Conservation (phyloP, 352 stramenopile genomes). For the Globisporangium apiculatum region DNA sequence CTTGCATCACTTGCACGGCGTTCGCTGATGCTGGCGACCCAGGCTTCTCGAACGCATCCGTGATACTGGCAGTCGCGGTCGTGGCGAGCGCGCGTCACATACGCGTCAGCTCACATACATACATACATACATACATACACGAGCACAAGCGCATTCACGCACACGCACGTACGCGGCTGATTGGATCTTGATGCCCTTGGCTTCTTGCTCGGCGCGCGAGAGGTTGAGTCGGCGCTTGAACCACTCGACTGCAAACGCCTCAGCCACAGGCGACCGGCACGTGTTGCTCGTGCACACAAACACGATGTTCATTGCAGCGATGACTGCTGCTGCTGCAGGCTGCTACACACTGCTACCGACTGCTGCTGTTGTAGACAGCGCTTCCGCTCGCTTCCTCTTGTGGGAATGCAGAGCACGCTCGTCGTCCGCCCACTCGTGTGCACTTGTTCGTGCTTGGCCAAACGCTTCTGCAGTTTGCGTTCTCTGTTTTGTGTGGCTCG, state of each 20-base stretch:
- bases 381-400: not conserved
- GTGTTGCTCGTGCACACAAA: conserved; percentile 87
- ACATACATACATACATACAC: not conserved
- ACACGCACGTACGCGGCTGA: conserved; percentile 50
- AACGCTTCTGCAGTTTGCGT: too few species aligned
- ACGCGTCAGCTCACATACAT: not conserved
- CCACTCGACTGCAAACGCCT: conserved; percentile 76
- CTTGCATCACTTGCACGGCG: conserved; percentile 55
- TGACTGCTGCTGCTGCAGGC: not conserved
- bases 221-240: conserved; percentile 61
- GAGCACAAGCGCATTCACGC: not conserved
- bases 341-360: too few species aligned
- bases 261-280: conserved; percentile 68
- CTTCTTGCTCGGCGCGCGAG: conserved; percentile 59
- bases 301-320: conserved; percentile 53
- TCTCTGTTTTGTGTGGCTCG: too few species aligned
- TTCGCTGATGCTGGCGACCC: conserved; percentile 60
- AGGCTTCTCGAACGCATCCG: conserved; percentile 59
- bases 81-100: not conserved
- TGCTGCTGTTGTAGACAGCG: too few species aligned
- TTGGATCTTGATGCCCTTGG: conserved; percentile 56
- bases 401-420: not conserved
- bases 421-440: too few species aligned
- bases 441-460: too few species aligned
- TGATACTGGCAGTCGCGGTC: conserved; percentile 28